A percentile compares a stretch with the other conserved stretches of the same genome.
Conservation (phyloP, 306 rosid genomes). For the Gynostemma pentaphyllum region DNA sequence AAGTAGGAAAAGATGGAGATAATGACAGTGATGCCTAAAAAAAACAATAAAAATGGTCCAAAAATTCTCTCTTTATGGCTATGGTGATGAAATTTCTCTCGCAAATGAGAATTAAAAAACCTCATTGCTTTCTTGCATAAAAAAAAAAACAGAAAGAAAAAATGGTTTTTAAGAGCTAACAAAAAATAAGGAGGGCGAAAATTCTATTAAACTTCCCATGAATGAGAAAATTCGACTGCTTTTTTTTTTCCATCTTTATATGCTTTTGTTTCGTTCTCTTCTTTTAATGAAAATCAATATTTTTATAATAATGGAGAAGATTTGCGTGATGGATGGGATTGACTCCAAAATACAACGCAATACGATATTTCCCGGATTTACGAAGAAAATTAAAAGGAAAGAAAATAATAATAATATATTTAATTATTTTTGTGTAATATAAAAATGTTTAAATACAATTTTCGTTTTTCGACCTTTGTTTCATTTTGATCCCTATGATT, state of each 20-base stretch:
- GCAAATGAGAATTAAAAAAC: slow-evolving; percentile 14
- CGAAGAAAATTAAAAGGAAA: no score
- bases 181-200: background rate
- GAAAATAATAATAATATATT: no score
- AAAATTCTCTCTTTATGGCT: slow-evolving; percentile 34
- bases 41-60: slow-evolving; percentile 29
- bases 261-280: no score
- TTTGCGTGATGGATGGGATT: no score
- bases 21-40: slow-evolving; percentile 32
- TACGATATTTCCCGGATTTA: no score
- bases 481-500: no score
- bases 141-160: background rate
- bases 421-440: no score
- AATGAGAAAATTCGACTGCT: background rate
- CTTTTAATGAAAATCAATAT: no score
- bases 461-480: no score
- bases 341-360: no score
- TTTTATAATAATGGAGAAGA: no score
- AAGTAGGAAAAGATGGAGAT: slow-evolving; percentile 33
- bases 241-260: background rate
- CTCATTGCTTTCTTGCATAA: slow-evolving; percentile 24
- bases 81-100: slow-evolving; percentile 16
- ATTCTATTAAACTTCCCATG: slow-evolving; percentile 1
- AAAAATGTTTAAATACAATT: no score
- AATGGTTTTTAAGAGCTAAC: background rate